Evolutionary conservation across 495 filamentous ascomycete species (phyloP).

Genomic region (Neurospora sp.): DNA sequence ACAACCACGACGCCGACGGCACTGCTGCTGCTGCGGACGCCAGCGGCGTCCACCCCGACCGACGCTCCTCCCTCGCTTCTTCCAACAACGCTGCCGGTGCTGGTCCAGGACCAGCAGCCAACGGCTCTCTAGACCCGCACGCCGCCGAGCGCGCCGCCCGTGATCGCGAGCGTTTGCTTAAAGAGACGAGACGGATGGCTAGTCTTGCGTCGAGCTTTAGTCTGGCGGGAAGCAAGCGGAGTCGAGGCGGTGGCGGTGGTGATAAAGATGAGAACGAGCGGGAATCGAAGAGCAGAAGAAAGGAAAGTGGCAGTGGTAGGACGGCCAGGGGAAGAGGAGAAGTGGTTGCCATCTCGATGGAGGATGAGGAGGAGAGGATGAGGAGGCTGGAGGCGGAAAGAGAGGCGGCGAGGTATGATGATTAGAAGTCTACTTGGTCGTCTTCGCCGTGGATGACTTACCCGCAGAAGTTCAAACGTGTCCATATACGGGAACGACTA

Average conservation of each 20-base stretch:
- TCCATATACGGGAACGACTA: too few relatives aligned
- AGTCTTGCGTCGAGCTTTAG: constrained; percentile 31
- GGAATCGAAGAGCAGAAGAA: constrained; percentile 34
- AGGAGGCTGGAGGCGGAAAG: constrained; percentile 42
- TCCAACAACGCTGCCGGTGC: not conserved
- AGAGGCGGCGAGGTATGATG: constrained; percentile 33
- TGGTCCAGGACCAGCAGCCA: constrained; percentile 24
- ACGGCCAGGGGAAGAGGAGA: constrained; percentile 36
- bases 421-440: constrained; percentile 1
- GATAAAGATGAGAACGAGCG: constrained; percentile 4
- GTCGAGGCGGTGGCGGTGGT: not conserved
- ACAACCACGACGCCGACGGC: constrained; percentile 28
- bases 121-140: constrained; percentile 48
- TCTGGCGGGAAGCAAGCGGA: constrained; percentile 28
- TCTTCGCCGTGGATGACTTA: not conserved
- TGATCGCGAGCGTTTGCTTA: constrained; percentile 64
- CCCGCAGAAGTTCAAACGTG: too few relatives aligned
- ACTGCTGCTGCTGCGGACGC: not conserved
- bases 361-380: constrained; percentile 39
- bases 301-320: constrained; percentile 12
- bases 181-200: constrained; percentile 67
- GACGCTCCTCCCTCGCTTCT: constrained; percentile 32
- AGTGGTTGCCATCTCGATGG: constrained; percentile 24
- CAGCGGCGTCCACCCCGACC: constrained; percentile 18
- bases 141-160: constrained; percentile 67